These are phyloP conservation scores for Paecilomyces sp. DNA, from an alignment of 2,329 filamentous ascomycete genomes.

Conservation along the genomic window DNA sequence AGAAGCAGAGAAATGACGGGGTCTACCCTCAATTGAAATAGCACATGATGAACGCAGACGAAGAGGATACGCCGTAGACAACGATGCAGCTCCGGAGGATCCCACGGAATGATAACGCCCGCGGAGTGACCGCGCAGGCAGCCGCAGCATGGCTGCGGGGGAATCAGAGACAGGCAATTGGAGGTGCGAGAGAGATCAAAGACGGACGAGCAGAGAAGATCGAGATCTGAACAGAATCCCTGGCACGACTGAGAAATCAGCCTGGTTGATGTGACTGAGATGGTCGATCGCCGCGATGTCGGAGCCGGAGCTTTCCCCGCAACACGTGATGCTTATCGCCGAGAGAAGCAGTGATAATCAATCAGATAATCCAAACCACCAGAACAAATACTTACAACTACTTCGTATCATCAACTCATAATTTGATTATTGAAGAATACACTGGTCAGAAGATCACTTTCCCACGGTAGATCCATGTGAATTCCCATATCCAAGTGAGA, in stretches of 20 bases:
- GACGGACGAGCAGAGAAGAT: background rate
- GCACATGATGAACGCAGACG: conserved; percentile 3
- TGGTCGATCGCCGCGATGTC: conserved; percentile 3
- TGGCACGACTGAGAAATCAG: conserved; percentile 1
- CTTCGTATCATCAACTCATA: no score
- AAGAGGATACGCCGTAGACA: conserved; percentile 15
- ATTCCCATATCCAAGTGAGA: background rate
- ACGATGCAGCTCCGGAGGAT: conserved; percentile 12
- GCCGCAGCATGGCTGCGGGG: conserved; percentile 24
- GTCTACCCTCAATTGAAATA: background rate
- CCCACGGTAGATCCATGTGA: background rate
- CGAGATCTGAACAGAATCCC: background rate
- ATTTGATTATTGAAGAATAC: no score
- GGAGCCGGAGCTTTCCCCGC: conserved; percentile 15
- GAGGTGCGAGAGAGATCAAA: background rate
- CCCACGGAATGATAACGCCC: conserved; percentile 10
- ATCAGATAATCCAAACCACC: no score
- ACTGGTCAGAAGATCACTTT: background rate
- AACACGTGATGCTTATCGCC: conserved; percentile 12
- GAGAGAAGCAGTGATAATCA: background rate
- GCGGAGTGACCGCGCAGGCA: conserved; percentile 19
- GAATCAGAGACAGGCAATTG: background rate
- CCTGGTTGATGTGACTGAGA: conserved; percentile 11
- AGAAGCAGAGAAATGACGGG: conserved; percentile 18
- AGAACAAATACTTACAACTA: no score